These are phyloP conservation scores for Xylaria palmicola DNA, from an alignment of 495 filamentous ascomycete species.

Conservation along the genomic window DNA sequence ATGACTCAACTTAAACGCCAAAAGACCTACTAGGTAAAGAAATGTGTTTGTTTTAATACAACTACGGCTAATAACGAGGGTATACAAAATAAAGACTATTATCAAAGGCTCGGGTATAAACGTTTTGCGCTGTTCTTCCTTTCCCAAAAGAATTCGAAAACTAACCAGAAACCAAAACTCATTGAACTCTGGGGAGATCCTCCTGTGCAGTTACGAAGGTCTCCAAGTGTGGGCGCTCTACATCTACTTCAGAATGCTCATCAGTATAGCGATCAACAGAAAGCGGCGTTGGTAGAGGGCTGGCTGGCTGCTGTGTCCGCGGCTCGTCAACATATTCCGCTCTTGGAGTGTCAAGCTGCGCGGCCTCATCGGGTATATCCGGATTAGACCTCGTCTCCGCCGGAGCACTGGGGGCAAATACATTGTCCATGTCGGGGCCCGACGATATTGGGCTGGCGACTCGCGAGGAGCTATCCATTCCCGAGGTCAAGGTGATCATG, in stretches of 20 bases:
- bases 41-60: not conserved
- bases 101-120: slow-evolving; percentile 6
- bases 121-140: not conserved
- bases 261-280: not conserved
- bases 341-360: not conserved
- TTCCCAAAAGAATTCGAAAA: not conserved
- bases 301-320: not conserved
- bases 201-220: slow-evolving; percentile 44
- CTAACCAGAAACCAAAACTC: not conserved
- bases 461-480: slow-evolving; percentile 25
- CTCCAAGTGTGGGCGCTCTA: slow-evolving; percentile 36
- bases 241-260: not conserved
- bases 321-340: not conserved
- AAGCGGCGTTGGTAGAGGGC: not conserved
- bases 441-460: slow-evolving; percentile 25
- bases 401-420: slow-evolving; percentile 12
- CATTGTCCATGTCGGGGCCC: slow-evolving; percentile 12
- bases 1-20: not conserved
- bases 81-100: slow-evolving; percentile 13
- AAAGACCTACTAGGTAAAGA: not conserved
- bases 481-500: slow-evolving; percentile 51
- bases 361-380: slow-evolving; percentile 16
- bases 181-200: slow-evolving; percentile 24
- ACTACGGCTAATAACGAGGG: not conserved
- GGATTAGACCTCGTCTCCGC: slow-evolving; percentile 9